Evolutionary conservation across 2,329 filamentous ascomycete species (phyloP).

Genomic region (Mycocentrospora acerina): DNA sequence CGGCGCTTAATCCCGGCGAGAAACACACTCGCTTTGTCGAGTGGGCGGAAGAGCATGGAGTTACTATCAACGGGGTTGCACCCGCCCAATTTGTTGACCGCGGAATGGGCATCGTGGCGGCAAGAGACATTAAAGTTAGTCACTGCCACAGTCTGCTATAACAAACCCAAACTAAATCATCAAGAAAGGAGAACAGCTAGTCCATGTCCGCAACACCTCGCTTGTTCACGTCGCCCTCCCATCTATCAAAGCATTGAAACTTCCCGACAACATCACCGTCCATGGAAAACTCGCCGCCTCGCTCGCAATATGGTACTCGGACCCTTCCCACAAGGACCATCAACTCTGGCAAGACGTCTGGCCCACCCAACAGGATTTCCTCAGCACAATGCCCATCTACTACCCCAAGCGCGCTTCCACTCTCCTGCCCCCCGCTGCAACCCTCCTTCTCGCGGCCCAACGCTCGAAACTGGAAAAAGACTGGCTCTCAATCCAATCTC

Average conservation of each 20-base stretch:
- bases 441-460: conserved; percentile 57
- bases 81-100: conserved; percentile 69
- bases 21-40: conserved; percentile 59
- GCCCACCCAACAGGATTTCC: conserved; percentile 64
- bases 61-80: conserved; percentile 66
- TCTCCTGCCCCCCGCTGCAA: conserved; percentile 41
- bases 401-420: conserved; percentile 50
- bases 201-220: conserved; percentile 63
- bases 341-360: conserved; percentile 66
- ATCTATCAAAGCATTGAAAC: conserved; percentile 50
- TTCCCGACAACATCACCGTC: conserved; percentile 59
- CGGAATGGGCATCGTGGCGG: conserved; percentile 77
- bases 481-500: conserved; percentile 48
- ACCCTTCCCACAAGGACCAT: conserved; percentile 47
- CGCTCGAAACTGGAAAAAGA: conserved; percentile 53
- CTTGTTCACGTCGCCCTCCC: conserved; percentile 65
- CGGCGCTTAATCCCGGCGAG: conserved; percentile 38
- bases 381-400: conserved; percentile 57
- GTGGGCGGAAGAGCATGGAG: conserved; percentile 68
- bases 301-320: conserved; percentile 53
- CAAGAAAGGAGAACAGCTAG: conserved; percentile 61
- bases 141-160: not conserved
- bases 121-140: conserved; percentile 63
- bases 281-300: conserved; percentile 74
- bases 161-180: conserved; percentile 18